Evolutionary conservation across 768 basidiomycete genomes (phyloP), one percentile per base, ranked within the genome.

Genomic region (Suillus bovinus): DNA sequence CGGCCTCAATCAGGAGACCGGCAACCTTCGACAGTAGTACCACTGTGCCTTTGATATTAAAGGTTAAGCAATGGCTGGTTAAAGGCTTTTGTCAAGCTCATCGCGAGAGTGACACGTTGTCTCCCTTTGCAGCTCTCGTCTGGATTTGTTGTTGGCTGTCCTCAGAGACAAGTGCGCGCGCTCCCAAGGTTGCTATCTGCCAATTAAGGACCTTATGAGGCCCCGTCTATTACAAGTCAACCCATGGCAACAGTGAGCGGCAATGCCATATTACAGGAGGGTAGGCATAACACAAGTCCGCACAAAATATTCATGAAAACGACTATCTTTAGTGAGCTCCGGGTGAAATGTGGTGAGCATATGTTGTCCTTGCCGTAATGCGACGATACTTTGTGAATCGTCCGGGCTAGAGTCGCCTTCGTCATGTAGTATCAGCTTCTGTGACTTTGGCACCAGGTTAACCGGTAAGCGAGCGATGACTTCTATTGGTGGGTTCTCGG

Each of bases 311-410:
- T 96, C 91, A 73, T 97, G 96, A 70, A 98, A 93, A 42, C 96
- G 86, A 62, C 84, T 76, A 70, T 99, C 96, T 61, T 82, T 81
- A 27, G 93, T 95, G 50, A 99, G 79, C 74, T 99, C 96, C 0
- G 96, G 96, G 71, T 99, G 96, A 78, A 97, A 98, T 0, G 89
- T 93, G 5, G 95, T 94, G 33, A 95, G 81, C 63, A 99, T 79
- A 71, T 94, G 88, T 31, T 78, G 80, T 31, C 96, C 96, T 71
- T 97, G 93, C 4, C 88, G 85, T 20, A 95, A 76, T 20, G 94
- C 94, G 55, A 98, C 95, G 65, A 92, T 86, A 13, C 82, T 87
- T 69, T 81, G 82, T 9, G 84, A 82, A 66, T 89, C 88, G 58
- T 76, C 72, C 2, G 78, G 78, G 61, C 82, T 80, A n/a, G 79